These are phyloP conservation scores for Lablab purpureus DNA, from an alignment of 306 rosid genomes.

Conservation along the genomic window DNA sequence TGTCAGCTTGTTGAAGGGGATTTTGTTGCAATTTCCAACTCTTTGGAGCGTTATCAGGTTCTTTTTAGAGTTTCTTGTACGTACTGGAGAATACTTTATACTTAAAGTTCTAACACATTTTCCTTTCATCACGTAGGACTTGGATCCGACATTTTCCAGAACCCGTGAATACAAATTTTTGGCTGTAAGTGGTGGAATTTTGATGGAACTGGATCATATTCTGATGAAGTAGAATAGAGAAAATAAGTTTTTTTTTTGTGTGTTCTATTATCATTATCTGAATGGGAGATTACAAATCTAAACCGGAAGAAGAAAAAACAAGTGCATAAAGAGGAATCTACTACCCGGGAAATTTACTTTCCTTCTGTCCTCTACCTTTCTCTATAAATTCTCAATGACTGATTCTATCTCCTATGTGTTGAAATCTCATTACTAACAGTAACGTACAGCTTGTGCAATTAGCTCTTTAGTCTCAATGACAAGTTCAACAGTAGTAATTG, in stretches of 20 bases:
- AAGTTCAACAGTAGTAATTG: neutral
- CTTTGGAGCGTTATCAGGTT: conserved; percentile 93
- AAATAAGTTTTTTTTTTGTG: neutral
- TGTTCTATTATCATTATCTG: neutral
- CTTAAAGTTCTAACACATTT: conserved; percentile 14
- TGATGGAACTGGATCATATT: neutral
- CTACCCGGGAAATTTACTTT: neutral
- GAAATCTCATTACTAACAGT: neutral
- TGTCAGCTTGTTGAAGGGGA: conserved; percentile 88
- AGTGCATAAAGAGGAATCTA: neutral
- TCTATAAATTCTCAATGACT: neutral
- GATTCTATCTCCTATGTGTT: neutral
- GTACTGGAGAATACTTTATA: conserved; percentile 1
- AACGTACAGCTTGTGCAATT: neutral
- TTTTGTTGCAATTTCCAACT: conserved; percentile 74
- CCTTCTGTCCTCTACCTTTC: neutral
- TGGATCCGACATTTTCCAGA: conserved; percentile 66
- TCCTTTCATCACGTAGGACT: conserved; percentile 53
- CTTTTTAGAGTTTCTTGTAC: conserved; percentile 12
- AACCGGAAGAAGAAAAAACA: neutral
- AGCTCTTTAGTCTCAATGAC: neutral
- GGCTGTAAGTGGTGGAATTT: conserved; percentile 53
- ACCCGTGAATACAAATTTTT: conserved; percentile 59
- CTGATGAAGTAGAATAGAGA: neutral
- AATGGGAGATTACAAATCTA: neutral